These are phyloP conservation scores for Nectriaceae sp. DNA, from an alignment of 2,329 filamentous ascomycete genomes.

Conservation along the genomic window DNA sequence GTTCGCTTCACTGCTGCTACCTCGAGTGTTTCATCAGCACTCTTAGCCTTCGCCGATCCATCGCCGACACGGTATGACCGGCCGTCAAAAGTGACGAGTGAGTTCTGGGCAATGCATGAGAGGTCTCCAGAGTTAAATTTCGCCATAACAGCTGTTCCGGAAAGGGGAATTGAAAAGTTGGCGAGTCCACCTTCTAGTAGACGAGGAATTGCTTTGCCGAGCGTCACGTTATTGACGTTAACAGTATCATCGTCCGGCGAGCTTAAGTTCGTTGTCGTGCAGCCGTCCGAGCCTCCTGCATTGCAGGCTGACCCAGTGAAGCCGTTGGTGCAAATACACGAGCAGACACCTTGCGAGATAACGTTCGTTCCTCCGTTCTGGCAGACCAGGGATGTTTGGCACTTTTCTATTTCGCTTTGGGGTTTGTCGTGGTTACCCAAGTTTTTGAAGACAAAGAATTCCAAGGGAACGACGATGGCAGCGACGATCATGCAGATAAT, in stretches of 20 bases:
- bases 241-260: slow-evolving; percentile 39
- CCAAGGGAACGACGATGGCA: slow-evolving; percentile 77
- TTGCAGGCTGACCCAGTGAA: slow-evolving; percentile 67
- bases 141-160: slow-evolving; percentile 67
- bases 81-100: slow-evolving; percentile 81
- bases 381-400: slow-evolving; percentile 65
- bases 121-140: slow-evolving; percentile 75
- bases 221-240: slow-evolving; percentile 66
- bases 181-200: slow-evolving; percentile 65
- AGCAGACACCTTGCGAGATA: slow-evolving; percentile 67
- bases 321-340: slow-evolving; percentile 86
- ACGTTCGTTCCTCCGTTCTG: slow-evolving; percentile 81
- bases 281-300: slow-evolving; percentile 48
- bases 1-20: slow-evolving; percentile 10
- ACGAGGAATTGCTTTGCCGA: slow-evolving; percentile 77
- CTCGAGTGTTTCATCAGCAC: slow-evolving; percentile 19
- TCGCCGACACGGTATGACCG: slow-evolving; percentile 39
- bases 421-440: slow-evolving; percentile 37
- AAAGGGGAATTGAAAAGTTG: slow-evolving; percentile 77
- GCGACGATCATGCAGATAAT: slow-evolving; percentile 74
- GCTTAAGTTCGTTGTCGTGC: slow-evolving; percentile 51
- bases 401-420: slow-evolving; percentile 48
- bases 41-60: slow-evolving; percentile 27
- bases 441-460: slow-evolving; percentile 63
- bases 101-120: slow-evolving; percentile 83